Evolutionary conservation across 805 yeast genomes (phyloP).

Genomic region (Saccharomycopsis olivae): DNA sequence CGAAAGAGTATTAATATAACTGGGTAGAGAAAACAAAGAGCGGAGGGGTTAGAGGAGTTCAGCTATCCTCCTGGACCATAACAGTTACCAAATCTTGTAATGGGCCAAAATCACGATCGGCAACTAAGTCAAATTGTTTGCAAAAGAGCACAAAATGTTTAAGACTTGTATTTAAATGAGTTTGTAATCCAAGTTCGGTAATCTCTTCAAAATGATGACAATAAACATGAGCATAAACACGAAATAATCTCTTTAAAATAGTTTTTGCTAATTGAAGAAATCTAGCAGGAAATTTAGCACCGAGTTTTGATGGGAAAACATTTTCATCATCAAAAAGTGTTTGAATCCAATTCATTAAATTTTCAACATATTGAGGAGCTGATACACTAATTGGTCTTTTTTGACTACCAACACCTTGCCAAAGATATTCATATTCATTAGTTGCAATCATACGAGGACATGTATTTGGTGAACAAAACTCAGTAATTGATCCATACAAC

Average conservation of each 20-base stretch:
- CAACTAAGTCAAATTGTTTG: slow-evolving; percentile 70
- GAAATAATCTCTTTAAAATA: slow-evolving; percentile 79
- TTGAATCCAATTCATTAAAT: slow-evolving; percentile 92
- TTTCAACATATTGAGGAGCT: slow-evolving; percentile 93
- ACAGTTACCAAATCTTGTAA: slow-evolving; percentile 69
- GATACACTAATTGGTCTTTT: slow-evolving; percentile 74
- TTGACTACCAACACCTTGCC: slow-evolving; percentile 70
- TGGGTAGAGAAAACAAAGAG: too few relatives aligned
- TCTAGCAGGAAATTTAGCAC: slow-evolving; percentile 84
- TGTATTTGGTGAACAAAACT: slow-evolving; percentile 87
- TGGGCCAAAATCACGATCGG: slow-evolving; percentile 83
- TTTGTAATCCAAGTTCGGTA: slow-evolving; percentile 82
- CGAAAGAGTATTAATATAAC: too few relatives aligned
- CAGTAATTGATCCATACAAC: slow-evolving; percentile 93
- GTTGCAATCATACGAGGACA: slow-evolving; percentile 99
- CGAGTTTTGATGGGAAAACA: slow-evolving; percentile 80
- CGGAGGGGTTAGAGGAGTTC: too few relatives aligned
- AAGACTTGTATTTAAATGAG: slow-evolving; percentile 85
- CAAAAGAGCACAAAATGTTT: slow-evolving; percentile 88
- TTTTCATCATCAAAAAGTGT: slow-evolving; percentile 83
- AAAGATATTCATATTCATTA: slow-evolving; percentile 88
- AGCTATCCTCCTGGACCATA: slow-evolving; percentile 35
- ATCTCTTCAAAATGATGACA: slow-evolving; percentile 97
- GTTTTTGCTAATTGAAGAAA: slow-evolving; percentile 73
- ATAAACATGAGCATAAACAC: slow-evolving; percentile 95